These are phyloP conservation scores for Gryganskiella cystojenkinii DNA, from an alignment of 192 early-diverging fungal species.

Conservation along the genomic window DNA sequence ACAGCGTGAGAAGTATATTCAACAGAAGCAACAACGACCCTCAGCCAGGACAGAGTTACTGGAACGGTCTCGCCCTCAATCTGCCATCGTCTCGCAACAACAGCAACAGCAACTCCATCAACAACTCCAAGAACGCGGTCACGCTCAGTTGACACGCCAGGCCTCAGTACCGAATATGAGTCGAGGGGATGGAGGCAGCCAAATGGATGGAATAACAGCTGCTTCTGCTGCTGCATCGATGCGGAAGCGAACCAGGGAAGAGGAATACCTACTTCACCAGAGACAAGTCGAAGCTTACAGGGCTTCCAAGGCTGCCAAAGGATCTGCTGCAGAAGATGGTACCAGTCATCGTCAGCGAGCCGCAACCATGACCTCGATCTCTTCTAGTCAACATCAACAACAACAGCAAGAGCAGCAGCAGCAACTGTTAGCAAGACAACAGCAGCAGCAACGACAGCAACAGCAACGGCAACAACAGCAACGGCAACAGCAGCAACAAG, in stretches of 20 bases:
- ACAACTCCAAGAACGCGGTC: not conserved
- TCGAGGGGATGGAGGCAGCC: too few relatives aligned
- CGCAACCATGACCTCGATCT: not conserved
- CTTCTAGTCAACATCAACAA: not conserved
- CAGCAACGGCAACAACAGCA: constrained; percentile 5
- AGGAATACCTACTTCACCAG: too few relatives aligned
- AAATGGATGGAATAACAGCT: too few relatives aligned
- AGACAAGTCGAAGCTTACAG: too few relatives aligned
- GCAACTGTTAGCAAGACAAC: not conserved
- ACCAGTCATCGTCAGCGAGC: not conserved
- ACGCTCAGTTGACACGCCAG: too few relatives aligned
- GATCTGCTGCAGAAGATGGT: not conserved
- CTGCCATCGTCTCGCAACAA: not conserved
- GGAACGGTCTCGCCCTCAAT: not conserved
- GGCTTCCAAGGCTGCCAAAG: not conserved
- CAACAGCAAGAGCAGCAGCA: not conserved
- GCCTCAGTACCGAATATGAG: too few relatives aligned
- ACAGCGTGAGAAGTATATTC: constrained; percentile 23
- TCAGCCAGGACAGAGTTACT: constrained; percentile 4
- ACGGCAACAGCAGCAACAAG: constrained; percentile 1
- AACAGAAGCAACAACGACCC: not conserved
- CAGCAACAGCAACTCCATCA: not conserved
- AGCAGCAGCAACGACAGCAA: constrained; percentile 2
- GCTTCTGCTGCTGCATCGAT: too few relatives aligned
- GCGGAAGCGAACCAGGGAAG: too few relatives aligned